Conservation (phyloP, 2,329 filamentous ascomycete genomes). For the Colletotrichum sp. region DNA sequence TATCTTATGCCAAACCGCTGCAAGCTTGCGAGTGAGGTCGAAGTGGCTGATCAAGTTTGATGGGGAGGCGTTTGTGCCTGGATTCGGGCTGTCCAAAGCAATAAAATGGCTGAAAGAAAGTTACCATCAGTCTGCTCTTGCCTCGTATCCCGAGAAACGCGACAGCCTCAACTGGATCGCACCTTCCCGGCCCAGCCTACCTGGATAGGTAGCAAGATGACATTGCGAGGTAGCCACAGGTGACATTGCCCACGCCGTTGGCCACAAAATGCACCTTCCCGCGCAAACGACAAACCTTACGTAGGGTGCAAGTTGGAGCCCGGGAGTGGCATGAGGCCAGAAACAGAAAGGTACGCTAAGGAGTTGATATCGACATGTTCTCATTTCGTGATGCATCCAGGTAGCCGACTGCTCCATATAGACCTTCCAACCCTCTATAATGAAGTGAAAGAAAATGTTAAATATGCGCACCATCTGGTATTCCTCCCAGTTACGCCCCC, state of each 20-base stretch:
- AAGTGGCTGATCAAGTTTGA: neutral
- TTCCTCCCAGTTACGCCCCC: constrained; percentile 26
- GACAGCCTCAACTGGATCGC: neutral
- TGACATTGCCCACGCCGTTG: neutral
- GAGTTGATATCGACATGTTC: constrained; percentile 5
- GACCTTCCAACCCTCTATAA: constrained; percentile 13
- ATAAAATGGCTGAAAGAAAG: neutral
- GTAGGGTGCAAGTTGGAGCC: neutral
- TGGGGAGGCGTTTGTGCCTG: neutral
- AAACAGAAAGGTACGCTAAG: neutral
- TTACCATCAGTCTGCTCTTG: neutral
- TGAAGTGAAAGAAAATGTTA: constrained; percentile 15
- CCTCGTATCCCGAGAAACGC: neutral
- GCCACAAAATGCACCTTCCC: neutral
- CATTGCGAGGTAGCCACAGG: neutral
- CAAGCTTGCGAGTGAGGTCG: neutral
- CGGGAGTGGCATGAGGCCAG: neutral
- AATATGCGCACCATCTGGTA: constrained; percentile 21
- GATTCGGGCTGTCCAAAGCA: neutral
- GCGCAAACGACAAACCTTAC: neutral
- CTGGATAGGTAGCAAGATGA: neutral
- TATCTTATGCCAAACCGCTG: neutral
- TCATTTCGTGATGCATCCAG: constrained; percentile 22
- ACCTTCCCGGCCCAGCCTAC: neutral
- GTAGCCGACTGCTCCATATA: neutral